Evolutionary conservation across 208 protist genomes (phyloP), one percentile per base, ranked within the genome.

Genomic region (Willaertia magna): DNA sequence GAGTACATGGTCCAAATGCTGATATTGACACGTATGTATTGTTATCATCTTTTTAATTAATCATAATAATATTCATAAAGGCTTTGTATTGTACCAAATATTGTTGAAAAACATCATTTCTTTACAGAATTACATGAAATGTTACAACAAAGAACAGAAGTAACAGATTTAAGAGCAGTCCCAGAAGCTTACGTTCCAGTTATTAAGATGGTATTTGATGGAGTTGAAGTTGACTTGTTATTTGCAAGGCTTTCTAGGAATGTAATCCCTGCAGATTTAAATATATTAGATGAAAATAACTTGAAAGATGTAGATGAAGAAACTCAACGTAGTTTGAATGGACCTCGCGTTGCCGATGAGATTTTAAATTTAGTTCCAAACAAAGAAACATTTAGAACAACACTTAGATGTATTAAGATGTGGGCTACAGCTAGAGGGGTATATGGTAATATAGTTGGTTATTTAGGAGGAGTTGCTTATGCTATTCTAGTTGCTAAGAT

Each of bases 391-490:
- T 99, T 99, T 88, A 95, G 96, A 22, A 93, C 97, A 86, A 92
- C 95, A 0, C 89, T 99, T 39, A 93, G 97, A 55, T 95, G 94
- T 78, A 96, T 99, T 40, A 99, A 98, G 89, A 91, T 96, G 40
- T 99, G 97, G 97, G 97, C 97, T 6, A 97, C 90, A 90, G 89
- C 88, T 47, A 92, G 97, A 48, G 93, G 90, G 26, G 93, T 99
- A 44, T 99, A 99, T 91, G 95, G 95, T 76, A 98, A 98, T 91
- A 95, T 93, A 44, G 94, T 98, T 86, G 97, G 98, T 47, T 99
- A 97, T 89, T 93, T 97, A 0, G 97, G 96, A 40, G 98, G 98
- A 91, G 94, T 99, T 76, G 95, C 96, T 49, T 98, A 95, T 95
- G 97, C 97, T 26, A 95, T 99, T 59, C 88, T 99, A 22, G 92